These are phyloP conservation scores for Piromyces sp. DNA, from an alignment of 192 early-diverging fungal genomes.

Conservation along the genomic window DNA sequence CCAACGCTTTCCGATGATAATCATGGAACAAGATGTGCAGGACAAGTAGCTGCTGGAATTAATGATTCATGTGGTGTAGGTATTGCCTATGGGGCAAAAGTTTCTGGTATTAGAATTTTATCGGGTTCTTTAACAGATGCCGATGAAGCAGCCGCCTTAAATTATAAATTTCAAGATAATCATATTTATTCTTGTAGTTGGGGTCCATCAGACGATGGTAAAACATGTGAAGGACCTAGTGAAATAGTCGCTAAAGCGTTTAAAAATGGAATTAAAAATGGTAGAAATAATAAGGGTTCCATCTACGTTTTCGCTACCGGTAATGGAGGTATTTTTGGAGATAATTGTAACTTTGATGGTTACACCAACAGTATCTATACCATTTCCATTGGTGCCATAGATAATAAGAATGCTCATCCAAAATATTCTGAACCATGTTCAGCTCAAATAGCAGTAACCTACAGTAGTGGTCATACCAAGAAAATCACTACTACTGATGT, in stretches of 20 bases:
- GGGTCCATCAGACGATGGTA: slow-evolving; percentile 84
- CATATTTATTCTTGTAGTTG: slow-evolving; percentile 93
- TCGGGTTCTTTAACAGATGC: slow-evolving; percentile 74
- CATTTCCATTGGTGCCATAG: slow-evolving; percentile 77
- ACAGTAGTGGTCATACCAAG: slow-evolving; percentile 51
- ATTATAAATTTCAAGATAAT: slow-evolving; percentile 71
- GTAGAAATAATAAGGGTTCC: slow-evolving; percentile 64
- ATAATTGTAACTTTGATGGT: slow-evolving; percentile 92
- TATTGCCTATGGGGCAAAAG: slow-evolving; percentile 72
- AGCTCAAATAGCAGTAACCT: slow-evolving; percentile 74
- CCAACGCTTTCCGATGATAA: slow-evolving; percentile 60
- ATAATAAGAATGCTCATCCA: slow-evolving; percentile 56
- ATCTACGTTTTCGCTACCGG: slow-evolving; percentile 90
- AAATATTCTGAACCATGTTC: slow-evolving; percentile 73
- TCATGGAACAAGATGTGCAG: slow-evolving; percentile 95
- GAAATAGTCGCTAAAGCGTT: slow-evolving; percentile 67
- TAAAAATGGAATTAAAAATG: slow-evolving; percentile 65
- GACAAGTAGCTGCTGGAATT: slow-evolving; percentile 77
- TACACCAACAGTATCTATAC: slow-evolving; percentile 94
- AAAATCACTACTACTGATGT: background rate
- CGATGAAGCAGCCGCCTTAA: slow-evolving; percentile 80
- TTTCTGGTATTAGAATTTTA: slow-evolving; percentile 75
- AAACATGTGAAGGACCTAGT: slow-evolving; percentile 65
- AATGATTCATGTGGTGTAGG: slow-evolving; percentile 91
- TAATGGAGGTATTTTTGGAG: slow-evolving; percentile 60